Evolutionary conservation across 805 yeast species (phyloP), one percentile per base, ranked within the genome.

Genomic region (Cyberlindnera americana): DNA sequence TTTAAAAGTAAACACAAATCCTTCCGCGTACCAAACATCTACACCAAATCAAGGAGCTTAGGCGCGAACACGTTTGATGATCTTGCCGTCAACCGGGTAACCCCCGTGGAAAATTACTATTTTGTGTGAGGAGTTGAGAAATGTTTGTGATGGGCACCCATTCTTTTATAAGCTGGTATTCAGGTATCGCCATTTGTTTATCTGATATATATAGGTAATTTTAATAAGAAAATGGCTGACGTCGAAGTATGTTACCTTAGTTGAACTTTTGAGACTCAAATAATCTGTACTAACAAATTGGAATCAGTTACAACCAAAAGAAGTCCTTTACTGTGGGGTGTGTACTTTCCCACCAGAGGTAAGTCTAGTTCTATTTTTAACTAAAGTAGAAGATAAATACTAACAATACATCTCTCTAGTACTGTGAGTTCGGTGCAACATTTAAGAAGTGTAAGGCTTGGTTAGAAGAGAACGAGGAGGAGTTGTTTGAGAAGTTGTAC

Each of bases 361-460:
- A 28, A 36, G 57, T n/a, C n/a, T n/a, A n/a, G n/a, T 44, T 10
- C 14, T 22, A 14, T 21, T 19, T 14, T 26, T 4, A 4, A 14
- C 18, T 10, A 11, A 7, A 15, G 18, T 3, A 14, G 18, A 31
- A 3, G 5, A 21, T 6, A 15, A 7, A 32, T 24, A 40, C 43
- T 45, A 47, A 47, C 49, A 24, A 4, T 21, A 12, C 8, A 19
- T 14, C 5, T 27, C 7, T 6, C 11, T 19, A 77, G 62, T 90
- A 81, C 65, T 90, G 98, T 66, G 97, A 91, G 59, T 90, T 90
- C 58, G 93, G 95, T 11, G 85, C 83, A 33, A 66, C 80, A 19
- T 72, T 85, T 62, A 82, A 81, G 57, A 78, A 86, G 57, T 90
- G 98, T 66, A 87, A 84, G 53, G 78, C 73, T 17, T 88, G 96